Percentiles rank a stretch among this genome's conserved stretches.
Conservation (phyloP, 139 green algal genomes). For the Closterium sp. region DNA sequence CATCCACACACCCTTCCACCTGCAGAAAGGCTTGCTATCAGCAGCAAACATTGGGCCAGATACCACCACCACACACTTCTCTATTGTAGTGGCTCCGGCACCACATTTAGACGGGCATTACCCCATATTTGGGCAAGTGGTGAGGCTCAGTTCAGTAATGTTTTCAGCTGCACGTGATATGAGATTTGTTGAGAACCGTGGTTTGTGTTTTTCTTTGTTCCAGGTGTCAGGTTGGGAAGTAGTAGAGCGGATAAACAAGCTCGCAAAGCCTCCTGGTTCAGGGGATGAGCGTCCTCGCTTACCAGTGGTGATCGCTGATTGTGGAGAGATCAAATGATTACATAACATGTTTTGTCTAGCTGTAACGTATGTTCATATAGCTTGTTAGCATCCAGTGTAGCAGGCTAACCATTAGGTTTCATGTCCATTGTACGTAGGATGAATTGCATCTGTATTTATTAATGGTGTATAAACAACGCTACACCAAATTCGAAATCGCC, state of each 20-base stretch:
- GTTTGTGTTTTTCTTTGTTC: not conserved
- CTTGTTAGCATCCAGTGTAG: too few relatives aligned
- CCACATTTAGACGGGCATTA: constrained; percentile 64
- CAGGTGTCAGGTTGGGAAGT: constrained; percentile 34
- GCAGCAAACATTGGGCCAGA: constrained; percentile 46
- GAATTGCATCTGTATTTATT: too few relatives aligned
- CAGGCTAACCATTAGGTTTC: too few relatives aligned
- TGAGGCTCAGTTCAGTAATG: not conserved
- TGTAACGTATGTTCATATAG: too few relatives aligned
- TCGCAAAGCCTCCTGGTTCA: constrained; percentile 17
- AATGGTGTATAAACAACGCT: too few relatives aligned
- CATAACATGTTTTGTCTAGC: too few relatives aligned
- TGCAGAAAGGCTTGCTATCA: constrained; percentile 43
- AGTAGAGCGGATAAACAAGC: constrained; percentile 26
- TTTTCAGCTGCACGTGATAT: too few relatives aligned
- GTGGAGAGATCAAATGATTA: not conserved
- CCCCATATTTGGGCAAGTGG: constrained; percentile 66
- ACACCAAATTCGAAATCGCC: too few relatives aligned
- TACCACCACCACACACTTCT: constrained; percentile 52
- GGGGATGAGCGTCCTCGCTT: constrained; percentile 9
- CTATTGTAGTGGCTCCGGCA: constrained; percentile 52
- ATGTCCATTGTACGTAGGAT: too few relatives aligned
- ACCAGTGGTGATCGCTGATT: constrained; percentile 27
- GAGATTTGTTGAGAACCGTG: not conserved
- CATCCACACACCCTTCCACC: not conserved